Evolutionary conservation across 2,329 filamentous ascomycete genomes (phyloP), one percentile per base, ranked within the genome.

Genomic region (Chaetomiaceae sp.): DNA sequence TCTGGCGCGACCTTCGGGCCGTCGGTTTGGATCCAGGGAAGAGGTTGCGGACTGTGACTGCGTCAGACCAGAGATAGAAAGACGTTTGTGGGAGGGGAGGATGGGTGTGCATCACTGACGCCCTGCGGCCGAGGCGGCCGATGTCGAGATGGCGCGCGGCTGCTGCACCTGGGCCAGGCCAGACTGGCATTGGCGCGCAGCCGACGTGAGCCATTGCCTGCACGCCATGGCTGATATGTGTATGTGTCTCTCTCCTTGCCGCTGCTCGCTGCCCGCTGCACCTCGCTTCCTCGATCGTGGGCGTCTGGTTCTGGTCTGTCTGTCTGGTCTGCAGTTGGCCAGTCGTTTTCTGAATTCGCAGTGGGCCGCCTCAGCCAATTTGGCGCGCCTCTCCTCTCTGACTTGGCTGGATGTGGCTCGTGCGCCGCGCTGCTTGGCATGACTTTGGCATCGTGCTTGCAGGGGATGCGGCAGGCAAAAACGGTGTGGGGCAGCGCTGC

Each of bases 191-290:
- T 51, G 55, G 49, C 50, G 53, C 26, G 45, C 15, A 35, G 55
- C 51, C 45, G 51, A 42, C n/a, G 49, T 50, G 40, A 56, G 40
- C 47, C 45, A 58, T 51, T 56, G 55, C 46, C 54, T 51, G 40
- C 47, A 48, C 19, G 54, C 49, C 54, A 55, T 56, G 49, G 42
- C 38, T 19, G 43, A 17, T 45, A 24, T 36, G 14, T 33, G 30
- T n/a, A n/a, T 42, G 32, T 34, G 14, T 41, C 18, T n/a, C 17
- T 20, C 8, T n/a, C 3, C 10, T 39, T 18, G 15, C 3, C 36
- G 27, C 38, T 39, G 30, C 24, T 29, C 4, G 22, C 19, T 15
- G 26, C 17, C 20, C 10, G 11, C 17, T 12, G 32, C 26, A 30
- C 14, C 36, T 47, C 35, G 32, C 12, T 36, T 15, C 11, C n/a